A percentile compares a stretch with the other conserved stretches of the same genome.
Conservation (phyloP, 163 green algal species). For the Chloroidium sp. region DNA sequence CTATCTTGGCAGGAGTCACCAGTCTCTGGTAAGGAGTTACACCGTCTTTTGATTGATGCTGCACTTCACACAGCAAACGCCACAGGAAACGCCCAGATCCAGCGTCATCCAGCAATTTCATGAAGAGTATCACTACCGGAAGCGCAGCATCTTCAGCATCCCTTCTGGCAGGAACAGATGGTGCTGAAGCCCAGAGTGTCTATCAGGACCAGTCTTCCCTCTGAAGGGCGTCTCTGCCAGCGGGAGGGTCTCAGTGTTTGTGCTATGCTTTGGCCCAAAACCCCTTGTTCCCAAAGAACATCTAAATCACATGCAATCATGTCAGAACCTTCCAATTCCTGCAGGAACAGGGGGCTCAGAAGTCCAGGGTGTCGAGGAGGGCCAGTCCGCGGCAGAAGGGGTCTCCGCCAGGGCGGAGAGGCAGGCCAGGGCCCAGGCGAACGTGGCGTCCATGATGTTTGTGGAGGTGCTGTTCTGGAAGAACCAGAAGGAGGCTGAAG, state of each 20-base stretch:
- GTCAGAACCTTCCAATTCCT: neutral
- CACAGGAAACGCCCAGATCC: neutral
- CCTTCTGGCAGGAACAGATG: too few relatives aligned
- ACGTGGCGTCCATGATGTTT: constrained; percentile 41
- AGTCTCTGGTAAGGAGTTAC: neutral
- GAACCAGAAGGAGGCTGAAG: constrained; percentile 23
- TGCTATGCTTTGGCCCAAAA: neutral
- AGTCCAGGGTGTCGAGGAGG: constrained; percentile 5
- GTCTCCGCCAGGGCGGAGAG: neutral
- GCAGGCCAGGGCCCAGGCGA: constrained; percentile 12
- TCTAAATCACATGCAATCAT: neutral
- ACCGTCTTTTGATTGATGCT: neutral
- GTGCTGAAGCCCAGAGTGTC: too few relatives aligned
- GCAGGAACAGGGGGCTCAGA: neutral
- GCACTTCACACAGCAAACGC: neutral
- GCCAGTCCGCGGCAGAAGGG: constrained; percentile 1
- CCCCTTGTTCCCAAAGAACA: too few relatives aligned
- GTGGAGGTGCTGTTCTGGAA: constrained; percentile 84
- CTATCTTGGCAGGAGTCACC: neutral
- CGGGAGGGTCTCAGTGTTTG: neutral
- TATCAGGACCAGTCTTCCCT: too few relatives aligned
- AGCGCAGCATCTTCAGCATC: too few relatives aligned
- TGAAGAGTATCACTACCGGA: too few relatives aligned
- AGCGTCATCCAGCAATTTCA: neutral
- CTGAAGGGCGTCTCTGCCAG: too few relatives aligned